These are phyloP conservation scores for Thelonectria discophora DNA, from an alignment of 2,329 filamentous ascomycete genomes.

Conservation along the genomic window DNA sequence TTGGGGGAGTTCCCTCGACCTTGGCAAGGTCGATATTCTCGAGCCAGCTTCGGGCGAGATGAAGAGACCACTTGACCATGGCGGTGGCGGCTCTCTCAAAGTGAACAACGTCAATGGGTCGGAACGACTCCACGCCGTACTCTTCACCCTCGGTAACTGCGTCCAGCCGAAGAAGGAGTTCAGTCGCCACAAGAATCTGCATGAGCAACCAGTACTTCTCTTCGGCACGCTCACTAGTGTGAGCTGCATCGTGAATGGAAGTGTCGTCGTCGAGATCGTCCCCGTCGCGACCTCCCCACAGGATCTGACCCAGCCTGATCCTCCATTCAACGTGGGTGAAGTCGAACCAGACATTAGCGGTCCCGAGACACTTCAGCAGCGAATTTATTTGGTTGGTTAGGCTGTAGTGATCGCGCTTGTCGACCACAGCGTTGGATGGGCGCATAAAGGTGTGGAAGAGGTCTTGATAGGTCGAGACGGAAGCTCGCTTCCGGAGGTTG, in stretches of 20 bases:
- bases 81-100: constrained; percentile 70
- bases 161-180: constrained; percentile 71
- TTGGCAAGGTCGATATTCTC: constrained; percentile 70
- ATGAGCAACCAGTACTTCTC: constrained; percentile 74
- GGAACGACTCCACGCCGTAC: constrained; percentile 60
- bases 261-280: constrained; percentile 63
- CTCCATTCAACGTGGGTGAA: constrained; percentile 80
- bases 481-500: constrained; percentile 59
- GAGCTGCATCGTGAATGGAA: constrained; percentile 59
- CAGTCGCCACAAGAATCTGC: constrained; percentile 71
- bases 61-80: constrained; percentile 73
- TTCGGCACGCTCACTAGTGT: constrained; percentile 62
- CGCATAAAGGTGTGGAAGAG: constrained; percentile 68
- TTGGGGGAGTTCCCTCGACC: constrained; percentile 43
- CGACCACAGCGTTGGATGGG: constrained; percentile 64
- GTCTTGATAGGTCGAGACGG: constrained; percentile 68
- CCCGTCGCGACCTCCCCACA: constrained; percentile 68
- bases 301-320: constrained; percentile 74
- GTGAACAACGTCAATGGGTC: constrained; percentile 64
- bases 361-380: constrained; percentile 70
- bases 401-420: constrained; percentile 67
- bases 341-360: constrained; percentile 76
- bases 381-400: constrained; percentile 76
- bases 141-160: constrained; percentile 69
- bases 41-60: constrained; percentile 72